A percentile compares a stretch with the other conserved stretches of the same genome.
Evolutionary conservation across 2,329 filamentous ascomycete genomes (phyloP).

Genomic region (Stylonectria norvegica): DNA sequence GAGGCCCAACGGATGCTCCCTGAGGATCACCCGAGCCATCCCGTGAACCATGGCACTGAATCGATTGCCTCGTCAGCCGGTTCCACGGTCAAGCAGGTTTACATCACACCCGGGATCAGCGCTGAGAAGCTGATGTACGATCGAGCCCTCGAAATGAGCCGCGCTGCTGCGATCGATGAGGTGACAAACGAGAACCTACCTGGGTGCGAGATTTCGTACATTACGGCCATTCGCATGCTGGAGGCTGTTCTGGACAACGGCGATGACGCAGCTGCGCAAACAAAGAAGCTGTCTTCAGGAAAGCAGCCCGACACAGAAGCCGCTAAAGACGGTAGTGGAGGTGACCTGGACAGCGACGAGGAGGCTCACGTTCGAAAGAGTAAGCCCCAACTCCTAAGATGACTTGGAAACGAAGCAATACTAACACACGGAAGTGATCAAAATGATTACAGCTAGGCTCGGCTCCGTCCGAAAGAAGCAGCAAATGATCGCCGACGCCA

Average conservation of each 20-base stretch:
- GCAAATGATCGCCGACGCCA: conserved; percentile 57
- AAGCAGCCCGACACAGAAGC: conserved; percentile 41
- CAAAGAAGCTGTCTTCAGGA: conserved; percentile 33
- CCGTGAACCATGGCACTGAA: conserved; percentile 67
- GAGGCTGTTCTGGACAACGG: conserved; percentile 91
- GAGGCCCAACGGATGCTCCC: conserved; percentile 84
- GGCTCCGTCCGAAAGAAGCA: conserved; percentile 57
- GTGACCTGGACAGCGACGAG: conserved; percentile 63
- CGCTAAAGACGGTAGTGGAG: conserved; percentile 35
- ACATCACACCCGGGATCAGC: conserved; percentile 82
- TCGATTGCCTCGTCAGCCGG: conserved; percentile 54
- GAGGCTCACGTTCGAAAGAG: conserved; percentile 69
- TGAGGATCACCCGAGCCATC: conserved; percentile 80
- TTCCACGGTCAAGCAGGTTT: conserved; percentile 73
- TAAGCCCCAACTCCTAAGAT: conserved; percentile 40
- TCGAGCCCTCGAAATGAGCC: conserved; percentile 93
- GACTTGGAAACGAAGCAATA: not conserved
- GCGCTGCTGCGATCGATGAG: conserved; percentile 90
- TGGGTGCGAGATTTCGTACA: conserved; percentile 88
- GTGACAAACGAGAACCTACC: conserved; percentile 84
- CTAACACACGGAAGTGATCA: conserved; percentile 49
- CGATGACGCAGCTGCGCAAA: conserved; percentile 55
- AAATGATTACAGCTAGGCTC: conserved; percentile 59
- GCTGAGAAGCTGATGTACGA: conserved; percentile 99
- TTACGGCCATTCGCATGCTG: conserved; percentile 89